Evolutionary conservation across 1,284 basidiomycete species (phyloP), one percentile per base, ranked within the genome.

Genomic region (Mrakiaceae sp.): DNA sequence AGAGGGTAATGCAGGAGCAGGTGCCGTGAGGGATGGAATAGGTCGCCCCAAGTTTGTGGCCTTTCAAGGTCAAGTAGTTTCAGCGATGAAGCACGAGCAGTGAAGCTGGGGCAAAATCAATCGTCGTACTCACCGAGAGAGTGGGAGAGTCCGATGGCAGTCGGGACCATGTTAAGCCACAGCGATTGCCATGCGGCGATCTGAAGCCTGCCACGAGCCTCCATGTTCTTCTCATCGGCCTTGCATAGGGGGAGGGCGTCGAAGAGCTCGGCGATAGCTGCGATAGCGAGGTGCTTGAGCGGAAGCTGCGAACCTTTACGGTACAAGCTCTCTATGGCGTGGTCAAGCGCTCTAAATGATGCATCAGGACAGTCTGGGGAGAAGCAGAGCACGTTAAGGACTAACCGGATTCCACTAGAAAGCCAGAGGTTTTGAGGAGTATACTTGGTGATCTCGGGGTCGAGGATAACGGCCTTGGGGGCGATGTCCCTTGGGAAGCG

Each of bases 21-120:
- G 89, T 87, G 3, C 88, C 88, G 72, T 91, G 88, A 9, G 85
- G 83, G 66, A 91, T 90, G 60, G 79, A 76, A 72, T 90, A 91
- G 40, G 80, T 80, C 4, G 87, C 87, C 2, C 88, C 88, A 10
- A 91, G 79, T 69, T 82, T 84, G 72, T 90, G 87, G 4, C 75
- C 75, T 14, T 27, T 27, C 27, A 27, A 27, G 27, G 42, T 3
- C 0, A 5, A 16, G 61, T 10, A 27, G 27, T 46, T 8, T 16
- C 8, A 27, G 16, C 42, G 40, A 40, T 5, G 12, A 10, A 52
- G 7, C 4, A 72, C 57, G 4, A 66, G 48, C 49, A 56, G 57
- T 11, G 59, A 27, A 27, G 4, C 6, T 53, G 11, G 43, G 7
- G 56, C 12, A 11, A 5, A 27, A 62, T 62, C 14, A 11, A 54